Base-by-base conservation (phyloP, 768 basidiomycete genomes). In the Suillus weaverae region DNA sequence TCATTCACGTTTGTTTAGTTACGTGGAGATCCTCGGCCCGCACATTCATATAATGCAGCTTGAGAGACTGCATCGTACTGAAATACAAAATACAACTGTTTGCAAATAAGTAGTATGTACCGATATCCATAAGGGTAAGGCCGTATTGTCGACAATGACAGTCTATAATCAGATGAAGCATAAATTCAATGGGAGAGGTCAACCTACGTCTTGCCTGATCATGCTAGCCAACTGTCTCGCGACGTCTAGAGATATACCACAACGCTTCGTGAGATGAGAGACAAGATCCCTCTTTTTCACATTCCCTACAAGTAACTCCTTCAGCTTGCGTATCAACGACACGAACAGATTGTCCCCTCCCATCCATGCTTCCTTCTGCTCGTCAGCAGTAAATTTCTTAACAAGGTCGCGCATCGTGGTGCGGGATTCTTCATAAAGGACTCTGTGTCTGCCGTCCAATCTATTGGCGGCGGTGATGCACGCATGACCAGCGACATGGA, bases 401-500 rank as follows among this genome's bases (percentile, higher is more conserved):
- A 76, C 63, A 60, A 76, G 22, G 0, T 7, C 48, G 20, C 33
- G 13, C 22, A 76, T 66, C 44, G 71, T 26, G 32, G 16, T 56
- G 51, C 61, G 66, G 8, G 75, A 76, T 50, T 71, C 65, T 8
- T 30, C 38, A 35, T 77, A 76, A 18, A 41, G 26, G 26, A 72
- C 75, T 61, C 5, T 18, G 57, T 59, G 57, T 60, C 76, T 77
- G 60, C 60, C 69, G 6, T 65, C 60, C 26, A 43, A 51, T 8
- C 59, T 54, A 60, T 73, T 73, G 41, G 62, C 65, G n/a, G 69
- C 76, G 20, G 79, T 79, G 22, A 80, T 76, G 68, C 77, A 78
- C 32, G 79, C 79, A 38, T 79, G 77, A 14, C 65, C 73, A 0
- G 68, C 69, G 51, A 71, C 70, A 7, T 66, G 63, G 68, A 78